phyloP scores from a whole-genome alignment of 352 stramenopile species.

The Pythium utonaiense region DNA sequence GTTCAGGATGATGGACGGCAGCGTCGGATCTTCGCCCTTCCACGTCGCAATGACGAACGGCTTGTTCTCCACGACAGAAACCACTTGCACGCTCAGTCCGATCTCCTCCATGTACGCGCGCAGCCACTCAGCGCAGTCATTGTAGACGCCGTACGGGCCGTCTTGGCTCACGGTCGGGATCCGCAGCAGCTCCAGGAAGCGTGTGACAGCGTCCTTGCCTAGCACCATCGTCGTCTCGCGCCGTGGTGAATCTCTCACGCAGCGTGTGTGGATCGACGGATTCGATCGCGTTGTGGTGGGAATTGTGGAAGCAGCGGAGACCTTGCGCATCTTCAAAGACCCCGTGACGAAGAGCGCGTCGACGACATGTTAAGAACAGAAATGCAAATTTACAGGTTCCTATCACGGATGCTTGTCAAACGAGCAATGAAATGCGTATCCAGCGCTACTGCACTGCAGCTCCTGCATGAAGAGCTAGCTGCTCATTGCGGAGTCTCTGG shows the following conservation, averaged over 20 bases:
- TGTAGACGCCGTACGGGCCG: slow-evolving; percentile 43
- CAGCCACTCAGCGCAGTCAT: slow-evolving; percentile 59
- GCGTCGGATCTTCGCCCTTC: slow-evolving; percentile 72
- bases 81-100: slow-evolving; percentile 41
- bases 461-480: no score
- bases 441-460: no score
- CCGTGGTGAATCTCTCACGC: no score
- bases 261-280: no score
- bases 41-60: slow-evolving; percentile 89
- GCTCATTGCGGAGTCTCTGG: no score
- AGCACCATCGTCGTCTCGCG: slow-evolving; percentile 19
- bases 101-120: slow-evolving; percentile 28
- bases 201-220: slow-evolving; percentile 35
- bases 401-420: no score
- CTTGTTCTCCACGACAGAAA: slow-evolving; percentile 65
- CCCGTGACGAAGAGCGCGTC: background rate
- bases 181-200: slow-evolving; percentile 75
- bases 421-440: no score
- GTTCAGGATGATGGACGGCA: slow-evolving; percentile 92
- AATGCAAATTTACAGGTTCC: no score
- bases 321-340: background rate
- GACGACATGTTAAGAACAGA: no score
- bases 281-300: no score
- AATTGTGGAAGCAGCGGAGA: no score
- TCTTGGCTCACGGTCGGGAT: slow-evolving; percentile 76